Conservation (phyloP, 2,329 filamentous ascomycete species). For the Dothistroma septosporum region DNA sequence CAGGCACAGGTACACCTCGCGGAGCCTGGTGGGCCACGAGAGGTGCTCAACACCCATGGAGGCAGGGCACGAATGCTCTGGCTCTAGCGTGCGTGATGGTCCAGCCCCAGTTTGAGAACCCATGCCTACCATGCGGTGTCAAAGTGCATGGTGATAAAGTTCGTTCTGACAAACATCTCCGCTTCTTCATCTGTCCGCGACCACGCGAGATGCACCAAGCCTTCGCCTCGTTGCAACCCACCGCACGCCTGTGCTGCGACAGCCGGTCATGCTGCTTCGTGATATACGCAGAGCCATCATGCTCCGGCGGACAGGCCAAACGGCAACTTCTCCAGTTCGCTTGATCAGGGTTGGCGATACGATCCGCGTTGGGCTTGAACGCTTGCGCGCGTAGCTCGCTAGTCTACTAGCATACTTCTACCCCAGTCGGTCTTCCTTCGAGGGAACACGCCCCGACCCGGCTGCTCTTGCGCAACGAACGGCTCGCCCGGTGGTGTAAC, state of each 20-base stretch:
- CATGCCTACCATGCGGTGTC: not conserved
- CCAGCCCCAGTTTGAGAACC: not conserved
- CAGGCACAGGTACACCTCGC: too few relatives aligned
- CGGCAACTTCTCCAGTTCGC: not conserved
- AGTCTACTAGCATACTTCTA: too few relatives aligned
- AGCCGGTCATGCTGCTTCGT: not conserved
- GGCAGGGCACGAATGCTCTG: not conserved
- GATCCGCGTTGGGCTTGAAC: slow-evolving; percentile 6
- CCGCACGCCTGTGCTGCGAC: not conserved
- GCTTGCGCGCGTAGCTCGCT: slow-evolving; percentile 10
- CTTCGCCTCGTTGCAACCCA: slow-evolving; percentile 5
- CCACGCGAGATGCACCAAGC: slow-evolving; percentile 7
- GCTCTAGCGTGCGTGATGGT: not conserved
- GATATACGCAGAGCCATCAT: too few relatives aligned
- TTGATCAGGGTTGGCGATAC: slow-evolving; percentile 4
- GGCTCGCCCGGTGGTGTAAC: not conserved
- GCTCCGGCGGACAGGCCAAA: not conserved
- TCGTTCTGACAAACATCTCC: not conserved
- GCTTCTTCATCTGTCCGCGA: too few relatives aligned
- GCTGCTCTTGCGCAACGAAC: slow-evolving; percentile 5
- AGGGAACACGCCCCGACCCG: slow-evolving; percentile 4
- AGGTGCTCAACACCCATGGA: not conserved
- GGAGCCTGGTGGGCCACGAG: not conserved
- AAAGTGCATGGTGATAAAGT: not conserved
- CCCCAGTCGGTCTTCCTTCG: not conserved